phyloP scores from a whole-genome alignment of 768 basidiomycete species.

The Multifurca ochricompacta region DNA sequence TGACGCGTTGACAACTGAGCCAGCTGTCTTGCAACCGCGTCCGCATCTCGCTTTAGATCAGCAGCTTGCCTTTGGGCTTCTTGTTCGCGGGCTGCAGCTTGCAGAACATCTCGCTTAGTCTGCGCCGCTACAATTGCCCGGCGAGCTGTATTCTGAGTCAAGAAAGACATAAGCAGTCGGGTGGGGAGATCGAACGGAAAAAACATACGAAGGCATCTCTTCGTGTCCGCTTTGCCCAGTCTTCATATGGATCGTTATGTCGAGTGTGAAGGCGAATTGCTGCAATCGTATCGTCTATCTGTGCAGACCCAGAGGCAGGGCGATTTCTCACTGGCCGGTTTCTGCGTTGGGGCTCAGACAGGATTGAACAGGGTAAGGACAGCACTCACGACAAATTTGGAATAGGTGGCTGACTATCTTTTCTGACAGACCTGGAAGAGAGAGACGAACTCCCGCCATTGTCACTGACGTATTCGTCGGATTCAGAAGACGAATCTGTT shows the following conservation, averaged over 20 bases:
- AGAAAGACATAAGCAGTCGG: background rate
- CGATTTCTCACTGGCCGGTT: background rate
- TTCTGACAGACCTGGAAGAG: background rate
- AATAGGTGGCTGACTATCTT: background rate
- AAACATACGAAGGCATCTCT: slow-evolving; percentile 39
- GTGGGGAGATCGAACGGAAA: background rate
- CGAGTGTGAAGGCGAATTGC: slow-evolving; percentile 38
- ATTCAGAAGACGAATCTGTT: slow-evolving; percentile 3
- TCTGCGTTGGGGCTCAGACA: slow-evolving; percentile 4
- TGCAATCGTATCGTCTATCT: slow-evolving; percentile 39
- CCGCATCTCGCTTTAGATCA: slow-evolving; percentile 42
- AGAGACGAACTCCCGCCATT: background rate
- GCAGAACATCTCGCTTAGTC: slow-evolving; percentile 18
- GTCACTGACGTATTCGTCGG: slow-evolving; percentile 9
- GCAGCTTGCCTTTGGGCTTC: slow-evolving; percentile 30
- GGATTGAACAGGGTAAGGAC: background rate
- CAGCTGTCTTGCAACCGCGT: slow-evolving; percentile 43
- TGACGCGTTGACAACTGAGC: slow-evolving; percentile 36
- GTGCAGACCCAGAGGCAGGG: slow-evolving; percentile 24
- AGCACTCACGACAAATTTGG: slow-evolving; percentile 11
- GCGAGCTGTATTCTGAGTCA: slow-evolving; percentile 33
- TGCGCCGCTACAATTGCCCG: slow-evolving; percentile 24
- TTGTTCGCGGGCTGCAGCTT: slow-evolving; percentile 18
- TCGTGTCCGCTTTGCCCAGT: slow-evolving; percentile 42
- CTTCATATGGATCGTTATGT: slow-evolving; percentile 42